Evolutionary conservation across 2,329 filamentous ascomycete genomes (phyloP).

Genomic region (Xylariaceae sp.): DNA sequence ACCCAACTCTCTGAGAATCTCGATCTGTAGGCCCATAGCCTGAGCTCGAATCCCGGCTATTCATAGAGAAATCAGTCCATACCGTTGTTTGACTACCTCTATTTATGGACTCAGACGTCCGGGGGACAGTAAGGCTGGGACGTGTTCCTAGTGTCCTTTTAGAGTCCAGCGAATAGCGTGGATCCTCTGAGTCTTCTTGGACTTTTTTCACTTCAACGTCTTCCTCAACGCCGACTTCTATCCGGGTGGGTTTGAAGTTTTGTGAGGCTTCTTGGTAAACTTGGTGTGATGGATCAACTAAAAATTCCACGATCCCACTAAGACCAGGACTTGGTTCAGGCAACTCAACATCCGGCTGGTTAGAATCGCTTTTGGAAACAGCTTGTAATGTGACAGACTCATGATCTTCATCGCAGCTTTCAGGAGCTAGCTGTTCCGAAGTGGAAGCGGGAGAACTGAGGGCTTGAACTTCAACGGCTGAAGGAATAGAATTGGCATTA

Average conservation of each 20-base stretch:
- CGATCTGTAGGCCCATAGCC: constrained; percentile 30
- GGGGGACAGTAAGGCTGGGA: constrained; percentile 46
- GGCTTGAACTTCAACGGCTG: constrained; percentile 13
- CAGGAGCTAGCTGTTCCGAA: constrained; percentile 11
- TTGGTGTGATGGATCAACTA: constrained; percentile 29
- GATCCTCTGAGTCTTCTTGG: constrained; percentile 24
- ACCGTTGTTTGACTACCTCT: constrained; percentile 52
- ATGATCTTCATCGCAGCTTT: constrained; percentile 11
- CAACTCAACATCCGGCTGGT: constrained; percentile 23
- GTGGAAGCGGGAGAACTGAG: not conserved
- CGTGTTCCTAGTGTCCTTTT: constrained; percentile 37
- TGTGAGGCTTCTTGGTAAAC: constrained; percentile 23
- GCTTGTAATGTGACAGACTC: constrained; percentile 5
- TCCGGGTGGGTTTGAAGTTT: constrained; percentile 15
- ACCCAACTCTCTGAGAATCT: constrained; percentile 24
- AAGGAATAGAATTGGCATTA: constrained; percentile 37
- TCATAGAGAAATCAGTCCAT: constrained; percentile 59
- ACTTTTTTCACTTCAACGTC: constrained; percentile 15
- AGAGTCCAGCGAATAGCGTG: constrained; percentile 30
- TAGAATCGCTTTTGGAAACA: not conserved
- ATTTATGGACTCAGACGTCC: constrained; percentile 41
- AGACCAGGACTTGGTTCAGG: constrained; percentile 26
- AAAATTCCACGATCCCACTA: constrained; percentile 32
- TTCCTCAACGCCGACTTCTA: constrained; percentile 15
- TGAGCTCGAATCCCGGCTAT: constrained; percentile 44